A percentile compares a stretch with the other conserved stretches of the same genome.
Evolutionary conservation across 495 filamentous ascomycete species (phyloP).

Genomic region (Aspergillus avenaceus): DNA sequence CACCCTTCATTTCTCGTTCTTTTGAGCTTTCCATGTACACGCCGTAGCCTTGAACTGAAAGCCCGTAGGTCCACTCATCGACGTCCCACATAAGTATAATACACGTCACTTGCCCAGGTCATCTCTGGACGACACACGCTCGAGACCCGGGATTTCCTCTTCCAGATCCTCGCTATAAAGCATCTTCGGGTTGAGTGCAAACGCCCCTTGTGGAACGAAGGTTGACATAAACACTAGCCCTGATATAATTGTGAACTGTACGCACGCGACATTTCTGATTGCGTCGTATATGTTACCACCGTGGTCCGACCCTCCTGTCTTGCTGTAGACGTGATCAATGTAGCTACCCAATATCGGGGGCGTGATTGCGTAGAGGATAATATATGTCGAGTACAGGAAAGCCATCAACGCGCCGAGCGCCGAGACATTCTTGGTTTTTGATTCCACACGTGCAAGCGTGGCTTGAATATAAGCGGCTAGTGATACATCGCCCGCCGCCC

Average conservation of each 20-base stretch:
- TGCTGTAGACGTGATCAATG: conserved; percentile 31
- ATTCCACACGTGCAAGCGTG: conserved; percentile 30
- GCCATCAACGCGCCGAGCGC: conserved; percentile 45
- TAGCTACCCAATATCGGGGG: conserved; percentile 38
- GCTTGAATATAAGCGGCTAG: conserved; percentile 44
- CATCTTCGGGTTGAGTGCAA: conserved; percentile 34
- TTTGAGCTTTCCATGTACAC: no score
- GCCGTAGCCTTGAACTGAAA: no score
- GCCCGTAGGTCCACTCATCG: no score
- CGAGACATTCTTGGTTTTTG: conserved; percentile 34
- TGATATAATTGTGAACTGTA: conserved; percentile 37
- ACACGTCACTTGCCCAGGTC: neutral
- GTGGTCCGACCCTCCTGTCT: conserved; percentile 16
- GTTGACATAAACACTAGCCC: conserved; percentile 30
- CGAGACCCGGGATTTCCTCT: conserved; percentile 7
- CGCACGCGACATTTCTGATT: conserved; percentile 28
- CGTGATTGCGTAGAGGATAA: conserved; percentile 37
- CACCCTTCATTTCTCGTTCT: no score
- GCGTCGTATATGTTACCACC: conserved; percentile 19
- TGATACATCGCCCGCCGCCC: conserved; percentile 44
- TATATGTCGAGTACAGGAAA: conserved; percentile 43
- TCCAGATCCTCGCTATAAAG: conserved; percentile 31
- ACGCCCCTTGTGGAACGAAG: conserved; percentile 29
- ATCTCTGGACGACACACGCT: conserved; percentile 10
- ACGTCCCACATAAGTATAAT: neutral